A percentile compares a stretch with the other conserved stretches of the same genome.
Evolutionary conservation across 192 early-diverging fungal species (phyloP).

Genomic region (Coemansia sp.): DNA sequence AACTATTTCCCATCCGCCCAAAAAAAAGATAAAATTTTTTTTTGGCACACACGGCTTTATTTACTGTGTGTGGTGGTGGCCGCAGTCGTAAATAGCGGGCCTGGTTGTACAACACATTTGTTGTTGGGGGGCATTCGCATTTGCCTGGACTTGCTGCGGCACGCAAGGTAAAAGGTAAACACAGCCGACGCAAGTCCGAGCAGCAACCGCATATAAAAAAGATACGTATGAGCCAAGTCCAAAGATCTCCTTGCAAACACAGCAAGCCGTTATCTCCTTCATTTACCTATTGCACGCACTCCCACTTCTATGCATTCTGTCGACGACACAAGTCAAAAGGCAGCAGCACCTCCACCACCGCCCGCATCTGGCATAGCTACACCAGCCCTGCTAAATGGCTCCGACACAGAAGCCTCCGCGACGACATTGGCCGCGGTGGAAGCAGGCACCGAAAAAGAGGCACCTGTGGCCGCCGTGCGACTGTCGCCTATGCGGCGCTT

Average conservation of each 20-base stretch:
- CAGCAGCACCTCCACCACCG: no score
- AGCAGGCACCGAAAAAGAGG: neutral
- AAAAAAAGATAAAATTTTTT: no score
- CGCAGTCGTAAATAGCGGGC: neutral
- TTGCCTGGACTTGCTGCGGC: neutral
- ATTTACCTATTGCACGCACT: neutral
- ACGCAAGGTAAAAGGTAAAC: neutral
- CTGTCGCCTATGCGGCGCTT: constrained; percentile 2
- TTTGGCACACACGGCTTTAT: no score
- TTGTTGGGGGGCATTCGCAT: neutral
- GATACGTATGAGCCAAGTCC: neutral
- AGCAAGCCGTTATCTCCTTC: neutral
- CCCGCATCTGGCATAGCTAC: neutral
- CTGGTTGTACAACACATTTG: neutral
- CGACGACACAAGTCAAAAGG: neutral
- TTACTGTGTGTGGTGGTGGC: neutral
- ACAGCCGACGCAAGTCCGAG: neutral
- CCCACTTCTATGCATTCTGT: neutral
- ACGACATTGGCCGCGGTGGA: neutral
- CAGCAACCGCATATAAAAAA: neutral
- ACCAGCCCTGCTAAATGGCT: neutral
- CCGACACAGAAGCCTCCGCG: neutral
- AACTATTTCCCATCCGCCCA: no score
- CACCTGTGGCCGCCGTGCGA: neutral
- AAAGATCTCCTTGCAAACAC: neutral